A percentile compares a stretch with the other conserved stretches of the same genome.
phyloP scores from a whole-genome alignment of 2,329 filamentous ascomycete species.

The Cladosporium sp. region DNA sequence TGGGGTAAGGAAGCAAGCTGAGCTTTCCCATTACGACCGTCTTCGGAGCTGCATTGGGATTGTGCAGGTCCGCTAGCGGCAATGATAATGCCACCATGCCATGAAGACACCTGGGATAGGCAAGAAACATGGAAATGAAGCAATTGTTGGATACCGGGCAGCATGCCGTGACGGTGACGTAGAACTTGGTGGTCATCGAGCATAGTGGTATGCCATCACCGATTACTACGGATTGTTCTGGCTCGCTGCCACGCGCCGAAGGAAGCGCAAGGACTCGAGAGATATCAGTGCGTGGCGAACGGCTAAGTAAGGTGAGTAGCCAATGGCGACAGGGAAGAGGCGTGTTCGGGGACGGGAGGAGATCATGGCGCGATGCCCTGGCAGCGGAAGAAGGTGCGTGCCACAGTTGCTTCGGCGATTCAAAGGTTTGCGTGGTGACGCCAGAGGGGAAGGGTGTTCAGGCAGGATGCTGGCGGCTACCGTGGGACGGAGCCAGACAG shows the following conservation, averaged over 20 bases:
- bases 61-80: conserved; percentile 9
- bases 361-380: conserved; percentile 22
- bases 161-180: conserved; percentile 12
- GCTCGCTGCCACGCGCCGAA: conserved; percentile 22
- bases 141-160: conserved; percentile 2
- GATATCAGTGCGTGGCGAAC: conserved; percentile 16
- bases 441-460: conserved; percentile 5
- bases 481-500: conserved; percentile 18
- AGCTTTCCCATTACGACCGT: conserved; percentile 13
- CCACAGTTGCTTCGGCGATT: conserved; percentile 22
- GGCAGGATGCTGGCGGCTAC: conserved; percentile 11
- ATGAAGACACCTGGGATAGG: background rate
- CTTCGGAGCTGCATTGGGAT: conserved; percentile 17
- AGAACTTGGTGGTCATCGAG: conserved; percentile 4
- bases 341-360: conserved; percentile 10
- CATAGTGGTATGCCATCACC: conserved; percentile 13
- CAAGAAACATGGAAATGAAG: conserved; percentile 10
- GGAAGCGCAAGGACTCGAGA: conserved; percentile 15
- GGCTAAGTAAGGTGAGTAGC: conserved; percentile 5
- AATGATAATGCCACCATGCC: background rate
- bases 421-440: conserved; percentile 7
- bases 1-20: conserved; percentile 17
- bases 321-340: conserved; percentile 9
- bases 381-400: conserved; percentile 18
- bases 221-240: conserved; percentile 22